A percentile compares a stretch with the other conserved stretches of the same genome.
phyloP scores from a whole-genome alignment of 192 early-diverging fungal genomes.

The Phycomyces blakesleeanus region DNA sequence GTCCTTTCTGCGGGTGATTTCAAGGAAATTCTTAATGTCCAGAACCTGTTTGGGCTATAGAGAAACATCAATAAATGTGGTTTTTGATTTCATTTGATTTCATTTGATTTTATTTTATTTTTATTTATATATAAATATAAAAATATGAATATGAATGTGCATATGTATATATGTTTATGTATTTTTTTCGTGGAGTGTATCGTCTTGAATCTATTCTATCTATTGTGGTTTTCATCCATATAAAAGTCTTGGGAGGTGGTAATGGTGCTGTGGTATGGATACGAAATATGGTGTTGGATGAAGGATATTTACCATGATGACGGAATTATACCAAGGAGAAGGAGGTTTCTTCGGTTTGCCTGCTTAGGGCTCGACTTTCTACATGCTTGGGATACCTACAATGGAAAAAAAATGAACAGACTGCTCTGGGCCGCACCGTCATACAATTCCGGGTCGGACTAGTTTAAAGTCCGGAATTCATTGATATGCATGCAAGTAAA shows the following conservation, averaged over 20 bases:
- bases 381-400: neutral
- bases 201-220: too few relatives aligned
- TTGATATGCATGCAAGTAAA: too few relatives aligned
- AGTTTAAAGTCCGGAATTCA: too few relatives aligned
- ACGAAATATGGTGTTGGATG: neutral
- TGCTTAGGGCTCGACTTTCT: constrained; percentile 2
- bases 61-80: neutral
- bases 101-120: too few relatives aligned
- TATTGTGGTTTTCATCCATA: too few relatives aligned
- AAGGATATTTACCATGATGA: neutral
- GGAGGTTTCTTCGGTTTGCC: neutral
- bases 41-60: constrained; percentile 91
- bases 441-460: neutral
- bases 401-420: neutral
- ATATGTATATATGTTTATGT: too few relatives aligned
- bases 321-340: constrained; percentile 4
- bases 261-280: too few relatives aligned
- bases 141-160: too few relatives aligned
- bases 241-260: too few relatives aligned
- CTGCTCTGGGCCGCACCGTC: neutral
- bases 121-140: too few relatives aligned
- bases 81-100: too few relatives aligned
- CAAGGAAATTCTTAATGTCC: constrained; percentile 99
- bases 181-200: too few relatives aligned
- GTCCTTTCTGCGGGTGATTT: constrained; percentile 94